phyloP scores from a whole-genome alignment of 495 filamentous ascomycete genomes.

The Schizothecium vesticola region DNA sequence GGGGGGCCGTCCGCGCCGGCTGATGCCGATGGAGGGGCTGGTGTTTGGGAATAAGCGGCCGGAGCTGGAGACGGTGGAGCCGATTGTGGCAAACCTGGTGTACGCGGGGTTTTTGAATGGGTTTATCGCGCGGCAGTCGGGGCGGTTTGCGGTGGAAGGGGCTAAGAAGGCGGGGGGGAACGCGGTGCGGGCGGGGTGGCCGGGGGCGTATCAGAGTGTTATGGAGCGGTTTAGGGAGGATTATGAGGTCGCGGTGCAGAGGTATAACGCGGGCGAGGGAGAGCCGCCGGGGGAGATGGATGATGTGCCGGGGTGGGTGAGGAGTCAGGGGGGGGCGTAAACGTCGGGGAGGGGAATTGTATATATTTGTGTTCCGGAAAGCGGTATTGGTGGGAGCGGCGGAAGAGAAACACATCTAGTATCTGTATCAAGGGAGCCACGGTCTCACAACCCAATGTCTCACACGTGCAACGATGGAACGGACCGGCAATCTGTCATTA shows the following conservation, averaged over 20 bases:
- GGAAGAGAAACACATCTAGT: neutral
- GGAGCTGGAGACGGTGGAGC: constrained; percentile 66
- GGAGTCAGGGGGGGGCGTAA: neutral
- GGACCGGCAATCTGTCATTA: constrained; percentile 8
- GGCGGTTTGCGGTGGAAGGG: constrained; percentile 76
- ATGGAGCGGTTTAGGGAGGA: constrained; percentile 28
- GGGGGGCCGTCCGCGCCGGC: constrained; percentile 38
- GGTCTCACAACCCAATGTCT: neutral
- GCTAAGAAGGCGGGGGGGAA: constrained; percentile 55
- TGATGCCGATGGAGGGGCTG: constrained; percentile 42
- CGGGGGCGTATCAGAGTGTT: constrained; percentile 26
- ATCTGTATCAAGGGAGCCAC: neutral
- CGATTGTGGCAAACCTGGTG: constrained; percentile 67
- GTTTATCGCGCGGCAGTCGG: constrained; percentile 71
- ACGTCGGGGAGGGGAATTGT: neutral
- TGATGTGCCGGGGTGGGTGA: constrained; percentile 36
- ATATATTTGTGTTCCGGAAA: neutral
- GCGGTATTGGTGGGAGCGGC: no score
- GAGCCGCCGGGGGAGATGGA: constrained; percentile 29
- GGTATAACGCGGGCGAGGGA: constrained; percentile 17
- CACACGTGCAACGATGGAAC: neutral
- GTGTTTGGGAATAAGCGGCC: constrained; percentile 50
- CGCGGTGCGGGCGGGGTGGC: constrained; percentile 43
- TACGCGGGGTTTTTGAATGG: constrained; percentile 81
- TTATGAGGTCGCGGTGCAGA: constrained; percentile 24